Base-by-base conservation (phyloP, 2,329 filamentous ascomycete genomes). In the Neonectria ditissima region DNA sequence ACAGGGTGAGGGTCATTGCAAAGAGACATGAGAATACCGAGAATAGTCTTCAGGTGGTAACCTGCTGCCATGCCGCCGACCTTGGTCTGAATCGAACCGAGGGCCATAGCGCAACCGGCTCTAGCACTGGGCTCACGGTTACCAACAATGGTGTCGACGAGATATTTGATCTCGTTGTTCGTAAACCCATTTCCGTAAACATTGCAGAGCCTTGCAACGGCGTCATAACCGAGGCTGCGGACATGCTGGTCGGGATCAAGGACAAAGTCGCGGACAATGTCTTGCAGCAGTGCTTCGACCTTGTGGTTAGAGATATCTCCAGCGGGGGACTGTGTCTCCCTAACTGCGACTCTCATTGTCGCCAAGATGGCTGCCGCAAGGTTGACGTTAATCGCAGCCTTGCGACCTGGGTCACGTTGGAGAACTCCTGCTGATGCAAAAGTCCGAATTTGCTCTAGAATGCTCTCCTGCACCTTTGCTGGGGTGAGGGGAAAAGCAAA, bases 61-160 rank as follows among this genome's bases (percentile, higher is more conserved):
- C 94, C 94, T 58, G 96, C 96, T 56, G 96, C 96, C 94, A 99
- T 98, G 60, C 96, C 95, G 61, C 96, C 97, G 34, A 99, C 92
- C 77, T 97, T 94, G 18, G 93, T 92, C 79, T 99, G 94, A 55
- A 99, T 98, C 60, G 91, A 92, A 9, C 96, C 96, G 30, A 99
- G 82, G 13, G 96, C 94, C 83, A 97, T 93, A 16, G 97, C 96
- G 79, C 95, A 99, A 11, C 96, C 96, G 47, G 97, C 94, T 76
- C 96, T 89, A 39, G 94, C 94, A 76, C 92, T 95, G 0, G 96
- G 96, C 76, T 99, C 96, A 58, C 95, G 87, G 77, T 99, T 97
- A 47, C 91, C 87, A 6, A 99, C 94, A 67, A 99, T 97, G 1
- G 92, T 97, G 73, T 99, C 95, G 45, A 98, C 91, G 10, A 99